Base-by-base conservation (phyloP, 805 yeast species). In the Cyberlindnera petersonii region DNA sequence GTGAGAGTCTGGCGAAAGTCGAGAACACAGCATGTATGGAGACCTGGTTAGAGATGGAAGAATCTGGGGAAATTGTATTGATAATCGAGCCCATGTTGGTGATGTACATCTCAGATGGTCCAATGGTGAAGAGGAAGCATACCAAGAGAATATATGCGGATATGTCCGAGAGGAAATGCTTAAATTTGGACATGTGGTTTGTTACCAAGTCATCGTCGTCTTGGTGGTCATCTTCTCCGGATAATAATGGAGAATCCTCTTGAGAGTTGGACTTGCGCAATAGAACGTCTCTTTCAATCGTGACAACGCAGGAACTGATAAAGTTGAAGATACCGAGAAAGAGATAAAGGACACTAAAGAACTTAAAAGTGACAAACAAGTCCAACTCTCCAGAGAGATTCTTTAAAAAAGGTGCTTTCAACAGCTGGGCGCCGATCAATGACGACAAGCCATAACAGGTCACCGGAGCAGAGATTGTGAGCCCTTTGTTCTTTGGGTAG, bases 401-500 rank as follows among this genome's bases (percentile, higher is more conserved):
- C 17, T 46, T 52, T 35, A 61, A 47, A 47, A 59, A 59, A 7
- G 49, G 47, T 18, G 71, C 55, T 43, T 69, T 74, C 56, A 75
- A 60, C 31, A 75, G 55, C 56, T 79, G 88, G 0, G 95, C 73
- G 4, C 85, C 82, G 33, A 89, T 60, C 39, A 93, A 65, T 2
- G 95, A 75, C 5, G 95, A 82, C 22, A 87, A 54, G 1, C 98
- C 98, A 59, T 83, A 89, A 46, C 82, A 82, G 1, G 95, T 76
- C 3, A 91, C 89, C 0, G 98, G 98, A 31, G 84, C 72, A 37
- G 94, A 82, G 31, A 91, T 86, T 23, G 95, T 84, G 39, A 91
- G 61, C 2, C 95, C 82, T 43, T 86, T 85, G 33, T 71, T 69
- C 27, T 75, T 66, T 0, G 95, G 94, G 54, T 78, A 85, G n/a